Percentiles rank a stretch among this genome's conserved stretches.
Evolutionary conservation across 2,329 filamentous ascomycete genomes (phyloP).

Genomic region (Lecanoromycetidae sp.): DNA sequence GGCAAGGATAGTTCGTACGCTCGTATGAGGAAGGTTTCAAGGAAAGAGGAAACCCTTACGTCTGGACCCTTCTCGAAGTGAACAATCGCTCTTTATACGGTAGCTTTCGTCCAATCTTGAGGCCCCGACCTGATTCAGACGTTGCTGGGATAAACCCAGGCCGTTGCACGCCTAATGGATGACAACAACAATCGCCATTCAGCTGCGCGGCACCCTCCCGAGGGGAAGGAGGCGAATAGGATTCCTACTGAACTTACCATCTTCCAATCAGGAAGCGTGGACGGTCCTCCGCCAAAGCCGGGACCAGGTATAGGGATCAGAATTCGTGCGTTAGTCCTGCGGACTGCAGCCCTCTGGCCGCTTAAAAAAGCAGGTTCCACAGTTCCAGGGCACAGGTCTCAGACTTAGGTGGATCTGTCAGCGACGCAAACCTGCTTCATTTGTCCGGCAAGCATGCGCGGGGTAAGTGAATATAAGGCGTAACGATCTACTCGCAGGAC

Average conservation of each 20-base stretch:
- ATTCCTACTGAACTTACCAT: conserved; percentile 4
- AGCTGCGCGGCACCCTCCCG: conserved; percentile 14
- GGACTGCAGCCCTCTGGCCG: conserved; percentile 12
- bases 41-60: background rate
- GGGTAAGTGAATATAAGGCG: too few species aligned
- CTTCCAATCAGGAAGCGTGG: conserved; percentile 10
- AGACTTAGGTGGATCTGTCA: conserved; percentile 15
- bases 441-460: conserved; percentile 16
- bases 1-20: too few species aligned
- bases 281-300: conserved; percentile 4
- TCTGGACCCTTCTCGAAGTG: too few species aligned
- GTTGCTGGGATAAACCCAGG: conserved; percentile 9
- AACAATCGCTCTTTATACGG: too few species aligned
- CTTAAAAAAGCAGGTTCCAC: conserved; percentile 12
- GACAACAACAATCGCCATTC: conserved; percentile 8
- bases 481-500: conserved; percentile 7
- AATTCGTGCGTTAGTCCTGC: conserved; percentile 12
- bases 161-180: conserved; percentile 1
- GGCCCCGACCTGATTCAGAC: too few species aligned
- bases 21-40: background rate
- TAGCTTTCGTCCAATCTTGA: too few species aligned
- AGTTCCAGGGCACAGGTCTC: conserved; percentile 11
- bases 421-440: conserved; percentile 15
- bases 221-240: conserved; percentile 5
- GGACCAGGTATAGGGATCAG: conserved; percentile 11